These are phyloP conservation scores for Scutellaria galericulata DNA, from an alignment of 257 asterid genomes.

Conservation along the genomic window DNA sequence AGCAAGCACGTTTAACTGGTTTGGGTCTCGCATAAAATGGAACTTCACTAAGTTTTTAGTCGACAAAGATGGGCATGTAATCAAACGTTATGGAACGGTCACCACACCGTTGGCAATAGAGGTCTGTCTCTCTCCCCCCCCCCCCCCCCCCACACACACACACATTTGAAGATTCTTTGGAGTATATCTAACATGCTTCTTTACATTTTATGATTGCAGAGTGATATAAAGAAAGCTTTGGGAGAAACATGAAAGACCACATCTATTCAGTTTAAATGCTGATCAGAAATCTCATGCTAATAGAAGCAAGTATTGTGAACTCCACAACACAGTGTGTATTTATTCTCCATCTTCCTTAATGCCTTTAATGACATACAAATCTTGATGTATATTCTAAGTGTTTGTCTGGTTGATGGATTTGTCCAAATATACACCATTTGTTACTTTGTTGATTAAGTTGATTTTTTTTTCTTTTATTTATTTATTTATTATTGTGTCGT, in stretches of 20 bases:
- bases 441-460: too few species aligned
- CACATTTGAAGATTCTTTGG: background rate
- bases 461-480: too few species aligned
- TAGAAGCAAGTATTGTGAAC: background rate
- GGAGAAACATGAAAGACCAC: constrained; percentile 50
- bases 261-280: background rate
- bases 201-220: constrained; percentile 47
- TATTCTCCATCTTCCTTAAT: background rate
- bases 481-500: too few species aligned
- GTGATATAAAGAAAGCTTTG: constrained; percentile 66
- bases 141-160: too few species aligned
- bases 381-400: background rate
- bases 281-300: constrained; percentile 8
- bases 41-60: constrained; percentile 92
- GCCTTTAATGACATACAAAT: background rate
- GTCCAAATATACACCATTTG: background rate
- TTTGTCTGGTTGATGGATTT: background rate
- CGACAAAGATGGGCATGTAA: constrained; percentile 79
- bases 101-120: constrained; percentile 75
- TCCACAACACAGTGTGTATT: background rate
- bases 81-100: constrained; percentile 65
- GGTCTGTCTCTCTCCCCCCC: constrained; percentile 49
- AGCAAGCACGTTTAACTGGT: constrained; percentile 64
- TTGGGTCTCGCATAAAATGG: constrained; percentile 83
- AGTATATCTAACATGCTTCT: background rate